Percentiles rank a stretch among this genome's conserved stretches.
These are phyloP conservation scores for Aurifilum marmelostoma DNA, from an alignment of 2,329 filamentous ascomycete genomes.

Conservation along the genomic window DNA sequence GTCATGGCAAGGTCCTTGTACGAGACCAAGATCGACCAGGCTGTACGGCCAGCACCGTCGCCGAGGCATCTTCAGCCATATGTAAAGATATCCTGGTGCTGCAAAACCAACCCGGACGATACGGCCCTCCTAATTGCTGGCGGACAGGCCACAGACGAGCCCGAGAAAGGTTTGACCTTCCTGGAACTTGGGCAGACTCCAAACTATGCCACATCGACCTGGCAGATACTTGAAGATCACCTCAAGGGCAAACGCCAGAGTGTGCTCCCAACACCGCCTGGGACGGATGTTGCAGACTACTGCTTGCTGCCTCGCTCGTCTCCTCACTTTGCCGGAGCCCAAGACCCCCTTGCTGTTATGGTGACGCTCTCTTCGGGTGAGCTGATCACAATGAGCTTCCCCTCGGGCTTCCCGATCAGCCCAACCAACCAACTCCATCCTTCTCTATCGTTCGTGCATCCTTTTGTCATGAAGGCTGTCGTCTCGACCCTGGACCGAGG, in stretches of 20 bases:
- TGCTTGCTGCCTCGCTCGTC: constrained; percentile 80
- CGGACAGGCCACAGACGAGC: constrained; percentile 68
- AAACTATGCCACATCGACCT: constrained; percentile 87
- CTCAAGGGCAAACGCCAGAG: constrained; percentile 76
- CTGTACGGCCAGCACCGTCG: constrained; percentile 54
- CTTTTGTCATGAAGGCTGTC: constrained; percentile 76
- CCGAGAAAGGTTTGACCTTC: constrained; percentile 80
- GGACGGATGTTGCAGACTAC: constrained; percentile 77
- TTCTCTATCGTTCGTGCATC: constrained; percentile 85
- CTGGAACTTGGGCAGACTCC: constrained; percentile 88
- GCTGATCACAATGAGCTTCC: constrained; percentile 86
- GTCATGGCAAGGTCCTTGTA: constrained; percentile 82
- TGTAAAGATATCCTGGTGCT: constrained; percentile 85
- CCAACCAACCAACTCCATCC: constrained; percentile 92
- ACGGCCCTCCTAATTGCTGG: constrained; percentile 87
- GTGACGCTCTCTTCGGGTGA: constrained; percentile 83
- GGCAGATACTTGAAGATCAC: constrained; percentile 79
- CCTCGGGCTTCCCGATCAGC: constrained; percentile 85
- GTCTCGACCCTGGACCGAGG: constrained; percentile 77
- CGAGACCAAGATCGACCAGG: constrained; percentile 73
- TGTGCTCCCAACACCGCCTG: constrained; percentile 74
- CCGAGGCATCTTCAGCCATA: constrained; percentile 73
- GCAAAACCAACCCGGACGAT: constrained; percentile 90
- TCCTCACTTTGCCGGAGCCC: constrained; percentile 83
- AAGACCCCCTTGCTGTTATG: constrained; percentile 88